Evolutionary conservation across 768 basidiomycete species (phyloP).

Genomic region (Tephrocybe sp.): DNA sequence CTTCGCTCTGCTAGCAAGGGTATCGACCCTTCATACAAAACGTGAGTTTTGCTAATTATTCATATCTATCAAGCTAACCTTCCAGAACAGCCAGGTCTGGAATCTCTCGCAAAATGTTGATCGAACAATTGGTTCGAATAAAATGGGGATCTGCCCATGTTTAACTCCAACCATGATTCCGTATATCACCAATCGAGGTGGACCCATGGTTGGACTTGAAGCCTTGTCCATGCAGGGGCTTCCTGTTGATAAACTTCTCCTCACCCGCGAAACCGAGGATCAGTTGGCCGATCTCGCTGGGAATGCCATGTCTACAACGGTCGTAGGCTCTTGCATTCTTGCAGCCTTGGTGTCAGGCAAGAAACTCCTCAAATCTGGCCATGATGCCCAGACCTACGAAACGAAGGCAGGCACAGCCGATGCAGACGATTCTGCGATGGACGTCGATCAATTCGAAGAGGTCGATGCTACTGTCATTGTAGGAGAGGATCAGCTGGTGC

Average conservation of each 20-base stretch:
- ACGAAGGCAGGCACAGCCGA: slow-evolving; percentile 43
- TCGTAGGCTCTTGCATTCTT: slow-evolving; percentile 87
- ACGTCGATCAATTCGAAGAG: slow-evolving; percentile 37
- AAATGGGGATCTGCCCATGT: slow-evolving; percentile 86
- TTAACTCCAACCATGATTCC: slow-evolving; percentile 97
- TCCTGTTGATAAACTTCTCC: slow-evolving; percentile 85
- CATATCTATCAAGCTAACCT: slow-evolving; percentile 2
- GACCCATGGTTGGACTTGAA: slow-evolving; percentile 92
- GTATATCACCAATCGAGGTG: slow-evolving; percentile 92
- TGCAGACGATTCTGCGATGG: slow-evolving; percentile 40
- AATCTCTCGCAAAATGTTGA: slow-evolving; percentile 97
- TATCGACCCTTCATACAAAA: slow-evolving; percentile 85
- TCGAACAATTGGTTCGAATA: slow-evolving; percentile 77
- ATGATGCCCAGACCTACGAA: slow-evolving; percentile 68
- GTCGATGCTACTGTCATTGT: slow-evolving; percentile 44
- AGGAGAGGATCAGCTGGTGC: slow-evolving; percentile 66
- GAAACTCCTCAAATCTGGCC: slow-evolving; percentile 63
- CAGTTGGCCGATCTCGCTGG: slow-evolving; percentile 93
- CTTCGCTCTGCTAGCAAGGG: slow-evolving; percentile 79
- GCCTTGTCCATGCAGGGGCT: slow-evolving; percentile 93
- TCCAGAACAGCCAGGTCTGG: slow-evolving; percentile 71
- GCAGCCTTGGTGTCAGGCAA: slow-evolving; percentile 71
- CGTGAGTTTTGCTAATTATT: slow-evolving; percentile 47
- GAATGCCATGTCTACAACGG: slow-evolving; percentile 97
- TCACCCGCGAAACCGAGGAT: slow-evolving; percentile 92